phyloP scores from a whole-genome alignment of 139 green algal species.

The Closterium sp. region DNA sequence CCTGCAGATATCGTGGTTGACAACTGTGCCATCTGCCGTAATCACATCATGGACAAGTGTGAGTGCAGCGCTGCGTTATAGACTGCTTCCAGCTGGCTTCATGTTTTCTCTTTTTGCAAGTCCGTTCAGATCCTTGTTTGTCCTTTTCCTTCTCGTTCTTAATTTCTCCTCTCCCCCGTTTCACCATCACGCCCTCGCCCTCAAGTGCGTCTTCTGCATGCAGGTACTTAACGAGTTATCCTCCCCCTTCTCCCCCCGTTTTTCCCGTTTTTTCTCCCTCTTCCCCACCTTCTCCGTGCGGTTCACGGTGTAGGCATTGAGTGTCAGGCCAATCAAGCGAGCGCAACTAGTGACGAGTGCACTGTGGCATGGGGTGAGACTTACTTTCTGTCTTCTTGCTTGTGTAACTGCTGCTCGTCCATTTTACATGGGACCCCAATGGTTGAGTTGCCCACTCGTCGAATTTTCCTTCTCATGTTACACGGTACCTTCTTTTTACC shows the following conservation, averaged over 20 bases:
- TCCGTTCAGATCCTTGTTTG: too few species aligned
- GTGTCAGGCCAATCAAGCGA: slow-evolving; percentile 91
- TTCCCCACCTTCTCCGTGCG: background rate
- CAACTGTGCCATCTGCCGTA: slow-evolving; percentile 82
- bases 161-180: too few species aligned
- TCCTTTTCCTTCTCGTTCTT: background rate
- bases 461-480: background rate
- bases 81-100: too few species aligned
- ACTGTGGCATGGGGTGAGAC: slow-evolving; percentile 85
- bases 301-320: slow-evolving; percentile 71
- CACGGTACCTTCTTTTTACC: background rate
- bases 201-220: too few species aligned
- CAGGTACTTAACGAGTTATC: too few species aligned
- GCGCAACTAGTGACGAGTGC: slow-evolving; percentile 76
- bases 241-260: background rate
- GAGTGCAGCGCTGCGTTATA: slow-evolving; percentile 6
- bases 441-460: background rate
- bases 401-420: background rate
- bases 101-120: background rate
- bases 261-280: background rate
- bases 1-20: slow-evolving; percentile 54
- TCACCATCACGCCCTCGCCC: too few species aligned
- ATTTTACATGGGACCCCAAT: too few species aligned
- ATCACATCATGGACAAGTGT: slow-evolving; percentile 96
- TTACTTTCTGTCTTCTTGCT: background rate